A percentile compares a stretch with the other conserved stretches of the same genome.
phyloP scores from a whole-genome alignment of 768 basidiomycete species.

The Pleurotus citrinopileatus region DNA sequence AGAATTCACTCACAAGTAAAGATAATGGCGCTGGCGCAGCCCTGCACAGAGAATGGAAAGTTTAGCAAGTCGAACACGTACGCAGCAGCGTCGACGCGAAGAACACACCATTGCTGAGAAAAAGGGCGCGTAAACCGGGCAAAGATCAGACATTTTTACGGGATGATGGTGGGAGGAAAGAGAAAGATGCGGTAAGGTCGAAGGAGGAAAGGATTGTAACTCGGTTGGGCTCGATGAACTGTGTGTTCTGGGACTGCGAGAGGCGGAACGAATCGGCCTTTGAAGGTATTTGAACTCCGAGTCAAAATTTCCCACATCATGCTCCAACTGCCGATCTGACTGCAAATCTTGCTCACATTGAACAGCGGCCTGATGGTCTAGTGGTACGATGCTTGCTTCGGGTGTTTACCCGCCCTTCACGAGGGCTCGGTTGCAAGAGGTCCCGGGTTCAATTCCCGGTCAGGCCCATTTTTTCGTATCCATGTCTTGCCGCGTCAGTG shows the following conservation, averaged over 20 bases:
- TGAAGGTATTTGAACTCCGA: not conserved
- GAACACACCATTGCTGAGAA: conserved; percentile 90
- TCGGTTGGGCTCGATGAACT: conserved; percentile 7
- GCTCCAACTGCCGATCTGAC: no score
- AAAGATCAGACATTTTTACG: conserved; percentile 68
- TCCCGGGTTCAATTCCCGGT: conserved; percentile 23
- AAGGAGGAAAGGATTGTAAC: conserved; percentile 13
- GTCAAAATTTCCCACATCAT: no score
- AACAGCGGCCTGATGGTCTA: conserved; percentile 25
- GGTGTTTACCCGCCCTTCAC: conserved; percentile 6
- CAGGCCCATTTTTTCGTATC: conserved; percentile 17
- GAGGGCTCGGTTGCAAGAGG: conserved; percentile 15
- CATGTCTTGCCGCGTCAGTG: no score
- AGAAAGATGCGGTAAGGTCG: conserved; percentile 6
- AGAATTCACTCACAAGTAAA: conserved; percentile 80
- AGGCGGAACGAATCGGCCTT: conserved; percentile 2
- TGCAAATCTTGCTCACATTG: no score
- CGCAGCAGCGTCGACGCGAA: conserved; percentile 8
- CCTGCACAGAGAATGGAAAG: conserved; percentile 42
- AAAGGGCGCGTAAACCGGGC: conserved; percentile 96
- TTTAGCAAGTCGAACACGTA: conserved; percentile 4
- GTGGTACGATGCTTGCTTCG: conserved; percentile 24
- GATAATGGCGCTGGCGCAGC: conserved; percentile 94
- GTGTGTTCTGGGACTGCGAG: not conserved
- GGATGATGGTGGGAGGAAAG: conserved; percentile 14